Evolutionary conservation across 164 flowering plant species (phyloP).

Genomic region (grape (Vitis vinifera)): DNA sequence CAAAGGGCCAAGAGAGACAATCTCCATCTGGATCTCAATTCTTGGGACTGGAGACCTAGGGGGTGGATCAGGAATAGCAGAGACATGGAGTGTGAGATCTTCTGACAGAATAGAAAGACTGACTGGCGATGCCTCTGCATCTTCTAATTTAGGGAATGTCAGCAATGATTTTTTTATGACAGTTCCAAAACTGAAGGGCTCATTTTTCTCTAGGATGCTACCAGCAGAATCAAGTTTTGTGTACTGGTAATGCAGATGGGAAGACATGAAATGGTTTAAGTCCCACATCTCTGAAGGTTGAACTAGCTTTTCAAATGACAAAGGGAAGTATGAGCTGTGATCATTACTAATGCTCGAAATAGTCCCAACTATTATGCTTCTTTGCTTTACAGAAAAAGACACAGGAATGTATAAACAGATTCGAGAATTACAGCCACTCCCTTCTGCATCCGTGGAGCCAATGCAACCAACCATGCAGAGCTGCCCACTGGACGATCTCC

Average conservation of each 20-base stretch:
- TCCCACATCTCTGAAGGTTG: conserved; percentile 49
- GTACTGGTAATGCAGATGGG: conserved; percentile 54
- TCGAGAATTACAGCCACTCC: conserved; percentile 52
- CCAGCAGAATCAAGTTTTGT: conserved; percentile 56
- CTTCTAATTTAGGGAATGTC: conserved; percentile 61
- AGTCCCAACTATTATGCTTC: conserved; percentile 64
- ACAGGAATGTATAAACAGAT: conserved; percentile 66
- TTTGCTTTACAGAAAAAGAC: conserved; percentile 67
- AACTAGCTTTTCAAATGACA: conserved; percentile 59
- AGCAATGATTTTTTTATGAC: conserved; percentile 68
- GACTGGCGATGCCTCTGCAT: conserved; percentile 21
- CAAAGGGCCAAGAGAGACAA: conserved; percentile 69
- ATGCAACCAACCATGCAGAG: conserved; percentile 92
- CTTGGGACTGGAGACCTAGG: conserved; percentile 24
- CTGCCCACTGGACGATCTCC: conserved; percentile 83
- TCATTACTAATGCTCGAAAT: conserved; percentile 46
- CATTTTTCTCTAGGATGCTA: conserved; percentile 54
- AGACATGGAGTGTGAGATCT: conserved; percentile 65
- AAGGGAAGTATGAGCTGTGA: conserved; percentile 45
- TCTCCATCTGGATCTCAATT: conserved; percentile 47
- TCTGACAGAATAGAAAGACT: conserved; percentile 71
- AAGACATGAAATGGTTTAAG: conserved; percentile 28
- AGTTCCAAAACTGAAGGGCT: conserved; percentile 56
- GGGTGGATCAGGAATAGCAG: conserved; percentile 48
- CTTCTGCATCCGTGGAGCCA: conserved; percentile 35